Evolutionary conservation across 2,329 filamentous ascomycete genomes (phyloP), one percentile per base, ranked within the genome.

Genomic region (Pseudogymnoascus pannorum): DNA sequence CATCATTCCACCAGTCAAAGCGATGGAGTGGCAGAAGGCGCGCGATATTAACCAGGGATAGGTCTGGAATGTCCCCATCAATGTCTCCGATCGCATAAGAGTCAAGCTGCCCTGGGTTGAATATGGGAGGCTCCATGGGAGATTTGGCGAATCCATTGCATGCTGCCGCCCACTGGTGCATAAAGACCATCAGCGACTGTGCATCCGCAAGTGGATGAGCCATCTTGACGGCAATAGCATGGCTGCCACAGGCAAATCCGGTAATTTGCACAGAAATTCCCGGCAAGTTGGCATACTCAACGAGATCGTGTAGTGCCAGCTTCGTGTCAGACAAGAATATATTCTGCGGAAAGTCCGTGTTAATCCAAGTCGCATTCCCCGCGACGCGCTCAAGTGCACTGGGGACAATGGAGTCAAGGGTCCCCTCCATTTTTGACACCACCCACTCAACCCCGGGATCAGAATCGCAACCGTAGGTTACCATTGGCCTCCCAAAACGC

Each of bases 171-270:
- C 76, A 81, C 14, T 72, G 65, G 31, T 75, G 72, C 35, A 78
- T 70, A 57, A 81, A 81, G 3, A 71, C 66, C 60, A 76, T 69
- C 60, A 81, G 66, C 0, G 75, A 67, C 16, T 74, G 70, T 1
- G 78, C 78, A 63, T 81, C 79, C 0, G 76, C 75, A 3, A 81
- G 68, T 3, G 72, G 70, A 65, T 81, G 79, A 1, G 76, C 72
- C 18, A 78, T 65, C 54, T 72, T 72, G n/a, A 78, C 67, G 8
- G 73, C 72, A 8, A 81, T 64, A 1, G 72, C 74, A 44, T 74
- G 75, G 2, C 75, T 75, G 1, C 77, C 76, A 57, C 75, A 76
- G 7, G 67, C 63, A 63, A 80, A 77, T 0, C 66, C 62, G 0
- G 70, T 79, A 31, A 79, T 60, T 65, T 80, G 78, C 1, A 77